Conservation (phyloP, 2,329 filamentous ascomycete species). For the Domatiomyces globalis region DNA sequence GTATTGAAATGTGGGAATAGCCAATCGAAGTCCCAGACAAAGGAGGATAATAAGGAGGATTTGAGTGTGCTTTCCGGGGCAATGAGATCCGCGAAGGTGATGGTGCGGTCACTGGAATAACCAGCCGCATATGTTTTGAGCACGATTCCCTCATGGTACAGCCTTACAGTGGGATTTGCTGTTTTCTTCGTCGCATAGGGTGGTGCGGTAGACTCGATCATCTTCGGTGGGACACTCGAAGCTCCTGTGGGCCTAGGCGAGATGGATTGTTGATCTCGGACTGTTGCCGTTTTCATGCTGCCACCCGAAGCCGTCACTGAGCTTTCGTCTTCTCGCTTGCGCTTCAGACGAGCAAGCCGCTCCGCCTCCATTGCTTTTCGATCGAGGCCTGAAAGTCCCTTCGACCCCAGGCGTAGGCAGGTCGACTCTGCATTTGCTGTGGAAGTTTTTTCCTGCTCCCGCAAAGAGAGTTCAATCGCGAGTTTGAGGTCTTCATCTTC, state of each 20-base stretch:
- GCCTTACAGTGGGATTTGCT: constrained; percentile 15
- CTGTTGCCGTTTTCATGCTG: neutral
- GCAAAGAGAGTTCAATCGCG: constrained; percentile 21
- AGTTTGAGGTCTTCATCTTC: constrained; percentile 25
- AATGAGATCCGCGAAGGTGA: constrained; percentile 50
- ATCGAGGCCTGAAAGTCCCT: constrained; percentile 43
- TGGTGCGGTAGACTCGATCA: neutral
- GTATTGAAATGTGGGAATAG: constrained; percentile 56
- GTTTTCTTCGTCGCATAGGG: constrained; percentile 2
- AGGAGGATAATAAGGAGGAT: constrained; percentile 72
- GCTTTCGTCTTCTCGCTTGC: constrained; percentile 43
- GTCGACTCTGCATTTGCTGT: neutral
- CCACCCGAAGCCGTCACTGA: neutral
- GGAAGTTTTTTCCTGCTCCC: constrained; percentile 3
- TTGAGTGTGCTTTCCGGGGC: constrained; percentile 69
- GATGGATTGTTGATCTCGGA: neutral
- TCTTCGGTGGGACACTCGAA: constrained; percentile 3
- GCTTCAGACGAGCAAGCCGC: constrained; percentile 52
- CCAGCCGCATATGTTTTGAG: constrained; percentile 68
- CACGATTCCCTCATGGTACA: constrained; percentile 50
- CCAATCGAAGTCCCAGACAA: constrained; percentile 74
- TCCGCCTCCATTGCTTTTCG: constrained; percentile 77
- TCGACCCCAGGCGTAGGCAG: neutral
- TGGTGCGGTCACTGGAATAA: constrained; percentile 35
- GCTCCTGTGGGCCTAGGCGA: constrained; percentile 7